Conservation (phyloP, 306 rosid genomes). For the Vicia villosa region DNA sequence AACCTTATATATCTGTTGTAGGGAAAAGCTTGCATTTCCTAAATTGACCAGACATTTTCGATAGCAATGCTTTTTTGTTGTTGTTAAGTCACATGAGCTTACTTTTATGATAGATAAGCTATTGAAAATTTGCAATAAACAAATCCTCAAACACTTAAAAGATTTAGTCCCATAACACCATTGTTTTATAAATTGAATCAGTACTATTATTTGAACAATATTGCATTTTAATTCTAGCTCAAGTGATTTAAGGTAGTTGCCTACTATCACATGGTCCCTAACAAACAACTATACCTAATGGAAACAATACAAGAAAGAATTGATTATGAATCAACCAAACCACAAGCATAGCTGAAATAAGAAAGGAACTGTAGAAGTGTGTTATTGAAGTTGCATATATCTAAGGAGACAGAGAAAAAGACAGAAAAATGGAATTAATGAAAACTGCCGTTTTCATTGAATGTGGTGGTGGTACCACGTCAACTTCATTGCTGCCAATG, state of each 20-base stretch:
- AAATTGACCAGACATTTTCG: background rate
- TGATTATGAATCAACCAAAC: too few relatives aligned
- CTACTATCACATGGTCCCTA: too few relatives aligned
- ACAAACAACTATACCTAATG: too few relatives aligned
- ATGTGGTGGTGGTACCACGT: background rate
- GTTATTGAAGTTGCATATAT: background rate
- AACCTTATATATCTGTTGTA: background rate
- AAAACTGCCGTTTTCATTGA: background rate
- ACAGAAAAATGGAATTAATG: background rate
- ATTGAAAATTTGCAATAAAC: background rate
- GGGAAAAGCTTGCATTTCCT: background rate
- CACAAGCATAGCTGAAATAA: background rate
- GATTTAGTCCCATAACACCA: too few relatives aligned
- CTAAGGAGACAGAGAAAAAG: background rate
- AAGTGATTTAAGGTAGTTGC: too few relatives aligned
- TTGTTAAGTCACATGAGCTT: background rate
- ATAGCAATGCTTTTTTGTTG: background rate
- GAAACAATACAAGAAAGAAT: too few relatives aligned
- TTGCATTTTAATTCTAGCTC: too few relatives aligned
- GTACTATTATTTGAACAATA: too few relatives aligned
- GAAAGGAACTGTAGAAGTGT: background rate
- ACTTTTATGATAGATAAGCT: background rate
- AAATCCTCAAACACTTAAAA: too few relatives aligned
- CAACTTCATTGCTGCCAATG: background rate
- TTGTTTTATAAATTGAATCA: too few relatives aligned